A percentile compares a stretch with the other conserved stretches of the same genome.
These are phyloP conservation scores for Cucumis melo DNA, from an alignment of 306 rosid genomes.

Conservation along the genomic window DNA sequence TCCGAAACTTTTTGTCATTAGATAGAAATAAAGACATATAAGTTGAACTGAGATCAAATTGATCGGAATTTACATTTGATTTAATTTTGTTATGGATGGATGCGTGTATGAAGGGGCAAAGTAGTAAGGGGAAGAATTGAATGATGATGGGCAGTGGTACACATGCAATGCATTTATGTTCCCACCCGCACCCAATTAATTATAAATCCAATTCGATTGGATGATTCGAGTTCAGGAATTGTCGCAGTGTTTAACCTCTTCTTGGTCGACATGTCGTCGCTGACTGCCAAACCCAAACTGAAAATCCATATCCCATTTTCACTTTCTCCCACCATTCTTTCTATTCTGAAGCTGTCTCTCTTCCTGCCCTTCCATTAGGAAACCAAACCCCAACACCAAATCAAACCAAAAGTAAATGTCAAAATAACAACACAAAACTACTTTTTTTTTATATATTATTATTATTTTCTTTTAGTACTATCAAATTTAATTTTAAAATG, in stretches of 20 bases:
- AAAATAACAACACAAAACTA: background rate
- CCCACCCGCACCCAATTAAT: background rate
- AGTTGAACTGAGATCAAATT: no score
- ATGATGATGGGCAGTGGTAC: constrained; percentile 5
- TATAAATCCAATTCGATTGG: background rate
- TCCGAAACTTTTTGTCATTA: no score
- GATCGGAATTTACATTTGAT: no score
- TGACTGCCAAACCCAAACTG: background rate
- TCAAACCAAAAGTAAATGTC: background rate
- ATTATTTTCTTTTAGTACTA: no score
- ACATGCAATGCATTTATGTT: constrained; percentile 9
- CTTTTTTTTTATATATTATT: no score
- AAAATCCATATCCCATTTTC: background rate
- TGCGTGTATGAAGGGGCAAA: constrained; percentile 1
- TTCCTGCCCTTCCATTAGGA: background rate
- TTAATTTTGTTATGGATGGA: background rate
- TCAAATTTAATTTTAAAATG: no score
- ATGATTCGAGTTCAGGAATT: background rate
- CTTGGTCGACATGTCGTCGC: constrained; percentile 7
- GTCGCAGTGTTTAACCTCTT: background rate
- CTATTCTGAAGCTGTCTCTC: background rate
- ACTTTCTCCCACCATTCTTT: background rate
- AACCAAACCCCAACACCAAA: background rate
- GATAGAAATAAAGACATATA: no score
- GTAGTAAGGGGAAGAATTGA: background rate